These are phyloP conservation scores for Saxophila tyrrhenica DNA, from an alignment of 495 filamentous ascomycete species.

Conservation along the genomic window DNA sequence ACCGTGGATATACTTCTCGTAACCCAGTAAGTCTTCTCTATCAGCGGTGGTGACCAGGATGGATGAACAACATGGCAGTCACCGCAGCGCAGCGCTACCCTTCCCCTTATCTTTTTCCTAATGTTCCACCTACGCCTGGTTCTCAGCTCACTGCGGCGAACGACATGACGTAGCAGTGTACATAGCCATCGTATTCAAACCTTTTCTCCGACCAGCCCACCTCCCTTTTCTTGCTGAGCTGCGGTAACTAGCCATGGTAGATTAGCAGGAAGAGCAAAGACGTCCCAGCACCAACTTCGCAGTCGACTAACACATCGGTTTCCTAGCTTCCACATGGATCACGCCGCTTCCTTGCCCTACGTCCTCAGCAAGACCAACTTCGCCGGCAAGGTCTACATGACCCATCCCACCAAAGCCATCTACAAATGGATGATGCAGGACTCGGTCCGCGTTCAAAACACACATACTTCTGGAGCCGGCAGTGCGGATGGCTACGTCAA, in stretches of 20 bases:
- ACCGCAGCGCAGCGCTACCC: neutral
- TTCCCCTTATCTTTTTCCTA: neutral
- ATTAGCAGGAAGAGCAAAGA: neutral
- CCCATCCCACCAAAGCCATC: conserved; percentile 95
- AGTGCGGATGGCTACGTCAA: conserved; percentile 15
- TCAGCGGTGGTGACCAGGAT: neutral
- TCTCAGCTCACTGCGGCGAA: neutral
- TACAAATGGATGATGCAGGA: conserved; percentile 99
- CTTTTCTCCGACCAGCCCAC: neutral
- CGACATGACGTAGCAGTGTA: conserved; percentile 7
- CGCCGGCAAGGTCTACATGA: conserved; percentile 95
- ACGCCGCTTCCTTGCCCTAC: conserved; percentile 91
- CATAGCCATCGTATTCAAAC: conserved; percentile 18
- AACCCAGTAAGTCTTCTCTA: conserved; percentile 71
- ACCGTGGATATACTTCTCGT: conserved; percentile 94
- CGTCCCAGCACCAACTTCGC: neutral
- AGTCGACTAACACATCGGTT: conserved; percentile 21
- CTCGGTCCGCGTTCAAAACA: conserved; percentile 79
- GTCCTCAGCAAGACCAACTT: conserved; percentile 97
- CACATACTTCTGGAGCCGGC: conserved; percentile 55
- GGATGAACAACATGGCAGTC: too few species aligned
- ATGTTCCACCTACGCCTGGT: neutral
- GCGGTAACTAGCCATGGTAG: neutral
- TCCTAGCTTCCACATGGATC: conserved; percentile 86
- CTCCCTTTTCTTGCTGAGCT: conserved; percentile 1